A percentile compares a stretch with the other conserved stretches of the same genome.
These are phyloP conservation scores for Seminavis robusta DNA, from an alignment of 108 stramenopile genomes.

Conservation along the genomic window DNA sequence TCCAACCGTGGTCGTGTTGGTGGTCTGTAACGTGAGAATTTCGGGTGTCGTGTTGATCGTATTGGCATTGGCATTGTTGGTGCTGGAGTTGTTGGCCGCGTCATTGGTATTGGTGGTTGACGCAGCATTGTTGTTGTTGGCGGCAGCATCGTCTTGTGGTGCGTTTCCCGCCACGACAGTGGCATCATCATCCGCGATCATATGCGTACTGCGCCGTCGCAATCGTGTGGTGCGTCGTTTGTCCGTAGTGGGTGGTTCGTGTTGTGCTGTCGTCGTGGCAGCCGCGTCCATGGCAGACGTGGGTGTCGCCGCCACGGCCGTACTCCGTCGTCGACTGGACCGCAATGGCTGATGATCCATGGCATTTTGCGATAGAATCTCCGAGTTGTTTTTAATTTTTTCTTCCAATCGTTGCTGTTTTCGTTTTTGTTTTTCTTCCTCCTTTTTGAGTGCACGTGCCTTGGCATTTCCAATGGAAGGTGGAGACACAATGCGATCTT, in stretches of 20 bases:
- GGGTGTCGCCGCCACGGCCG: neutral
- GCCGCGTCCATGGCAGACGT: neutral
- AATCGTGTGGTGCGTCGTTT: constrained; percentile 21
- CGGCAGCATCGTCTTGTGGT: constrained; percentile 10
- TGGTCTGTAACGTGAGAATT: constrained; percentile 39
- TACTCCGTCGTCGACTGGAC: constrained; percentile 36
- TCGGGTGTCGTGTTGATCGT: constrained; percentile 19
- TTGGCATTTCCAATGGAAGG: constrained; percentile 83
- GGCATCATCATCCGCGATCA: constrained; percentile 14
- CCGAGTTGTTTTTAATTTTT: constrained; percentile 6
- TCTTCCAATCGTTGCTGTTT: constrained; percentile 40
- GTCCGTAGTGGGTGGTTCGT: constrained; percentile 7
- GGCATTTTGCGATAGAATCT: constrained; percentile 15
- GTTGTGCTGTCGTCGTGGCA: neutral
- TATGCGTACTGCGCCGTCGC: neutral
- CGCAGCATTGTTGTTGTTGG: too few species aligned
- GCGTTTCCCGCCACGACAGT: constrained; percentile 11
- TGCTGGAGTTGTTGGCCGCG: constrained; percentile 1
- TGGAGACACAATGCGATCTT: constrained; percentile 72
- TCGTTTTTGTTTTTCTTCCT: constrained; percentile 45
- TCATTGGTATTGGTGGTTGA: neutral
- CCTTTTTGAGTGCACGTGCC: constrained; percentile 66
- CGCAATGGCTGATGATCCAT: constrained; percentile 29
- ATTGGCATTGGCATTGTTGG: constrained; percentile 4
- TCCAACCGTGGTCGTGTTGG: constrained; percentile 62